A percentile compares a stretch with the other conserved stretches of the same genome.
phyloP scores from a whole-genome alignment of 1,284 basidiomycete genomes.

The Cystobasidium slooffiae region DNA sequence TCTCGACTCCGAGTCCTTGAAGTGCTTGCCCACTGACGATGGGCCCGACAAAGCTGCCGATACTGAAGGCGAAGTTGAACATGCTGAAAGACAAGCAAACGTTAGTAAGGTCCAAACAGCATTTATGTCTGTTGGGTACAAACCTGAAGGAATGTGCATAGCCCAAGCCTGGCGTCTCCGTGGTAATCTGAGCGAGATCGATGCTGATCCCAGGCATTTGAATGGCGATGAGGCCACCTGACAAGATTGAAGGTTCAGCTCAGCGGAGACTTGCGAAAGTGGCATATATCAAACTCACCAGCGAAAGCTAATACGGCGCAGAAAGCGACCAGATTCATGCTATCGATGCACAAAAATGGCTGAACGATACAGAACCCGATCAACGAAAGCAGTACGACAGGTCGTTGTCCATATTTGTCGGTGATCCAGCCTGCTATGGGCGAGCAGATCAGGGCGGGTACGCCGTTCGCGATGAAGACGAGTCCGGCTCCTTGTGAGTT shows the following conservation, averaged over 20 bases:
- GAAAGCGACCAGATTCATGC: conserved; percentile 48
- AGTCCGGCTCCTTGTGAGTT: conserved; percentile 49
- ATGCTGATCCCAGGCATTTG: conserved; percentile 47
- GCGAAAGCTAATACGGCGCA: conserved; percentile 49
- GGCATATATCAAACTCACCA: conserved; percentile 34
- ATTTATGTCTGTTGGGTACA: neutral
- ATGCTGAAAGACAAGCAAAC: conserved; percentile 37
- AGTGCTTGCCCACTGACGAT: conserved; percentile 51
- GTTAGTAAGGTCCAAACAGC: conserved; percentile 14
- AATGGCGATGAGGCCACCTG: conserved; percentile 42
- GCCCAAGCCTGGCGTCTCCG: conserved; percentile 22
- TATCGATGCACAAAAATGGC: conserved; percentile 48
- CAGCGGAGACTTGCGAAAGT: neutral
- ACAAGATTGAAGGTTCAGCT: neutral
- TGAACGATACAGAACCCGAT: conserved; percentile 42
- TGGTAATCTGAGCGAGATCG: conserved; percentile 46
- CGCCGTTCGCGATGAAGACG: conserved; percentile 49
- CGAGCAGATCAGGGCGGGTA: conserved; percentile 47
- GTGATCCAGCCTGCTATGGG: conserved; percentile 33
- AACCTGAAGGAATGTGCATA: conserved; percentile 32
- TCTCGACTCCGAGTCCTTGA: conserved; percentile 26
- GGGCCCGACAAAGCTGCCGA: conserved; percentile 51
- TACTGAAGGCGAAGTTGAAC: conserved; percentile 49
- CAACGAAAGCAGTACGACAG: conserved; percentile 45
- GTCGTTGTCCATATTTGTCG: conserved; percentile 48